A percentile compares a stretch with the other conserved stretches of the same genome.
phyloP scores from a whole-genome alignment of 2,329 filamentous ascomycete genomes.

The Aspergillus jensenii region DNA sequence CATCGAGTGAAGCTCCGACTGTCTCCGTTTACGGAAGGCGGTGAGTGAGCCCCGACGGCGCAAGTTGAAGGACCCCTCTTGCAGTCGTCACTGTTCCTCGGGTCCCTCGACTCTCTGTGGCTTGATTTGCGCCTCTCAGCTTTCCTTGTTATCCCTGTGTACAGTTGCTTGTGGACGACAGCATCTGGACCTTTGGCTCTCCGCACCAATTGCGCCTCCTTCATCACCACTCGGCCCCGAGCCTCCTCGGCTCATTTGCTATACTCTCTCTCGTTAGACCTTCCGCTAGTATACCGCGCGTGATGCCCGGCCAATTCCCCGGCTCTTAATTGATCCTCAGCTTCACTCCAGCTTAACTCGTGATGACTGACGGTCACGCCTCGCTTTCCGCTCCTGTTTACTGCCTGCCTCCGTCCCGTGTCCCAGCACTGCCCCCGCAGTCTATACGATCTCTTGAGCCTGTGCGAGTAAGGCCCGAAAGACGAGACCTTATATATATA shows the following conservation, averaged over 20 bases:
- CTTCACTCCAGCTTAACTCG: conserved; percentile 6
- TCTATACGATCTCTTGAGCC: not conserved
- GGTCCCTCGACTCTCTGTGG: not conserved
- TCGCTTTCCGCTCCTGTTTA: conserved; percentile 2
- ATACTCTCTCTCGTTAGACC: conserved; percentile 2
- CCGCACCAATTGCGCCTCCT: not conserved
- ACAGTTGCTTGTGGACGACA: not conserved
- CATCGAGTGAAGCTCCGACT: conserved; percentile 9
- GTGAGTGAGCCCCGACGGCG: conserved; percentile 5
- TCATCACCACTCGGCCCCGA: not conserved
- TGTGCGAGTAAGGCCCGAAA: not conserved
- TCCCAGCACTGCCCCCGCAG: not conserved
- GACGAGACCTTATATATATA: not conserved
- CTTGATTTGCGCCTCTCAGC: not conserved
- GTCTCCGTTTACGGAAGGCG: conserved; percentile 18
- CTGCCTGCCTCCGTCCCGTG: conserved; percentile 8
- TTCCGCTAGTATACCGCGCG: conserved; percentile 10
- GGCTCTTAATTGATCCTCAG: conserved; percentile 6
- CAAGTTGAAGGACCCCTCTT: conserved; percentile 1
- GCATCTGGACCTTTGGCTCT: not conserved
- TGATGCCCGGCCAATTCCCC: conserved; percentile 11
- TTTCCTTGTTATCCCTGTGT: not conserved
- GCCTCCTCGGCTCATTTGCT: not conserved
- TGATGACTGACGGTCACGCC: conserved; percentile 15
- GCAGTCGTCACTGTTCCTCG: conserved; percentile 2